Conservation (phyloP, 192 early-diverging fungal genomes). For the Gonapodya prolifera region DNA sequence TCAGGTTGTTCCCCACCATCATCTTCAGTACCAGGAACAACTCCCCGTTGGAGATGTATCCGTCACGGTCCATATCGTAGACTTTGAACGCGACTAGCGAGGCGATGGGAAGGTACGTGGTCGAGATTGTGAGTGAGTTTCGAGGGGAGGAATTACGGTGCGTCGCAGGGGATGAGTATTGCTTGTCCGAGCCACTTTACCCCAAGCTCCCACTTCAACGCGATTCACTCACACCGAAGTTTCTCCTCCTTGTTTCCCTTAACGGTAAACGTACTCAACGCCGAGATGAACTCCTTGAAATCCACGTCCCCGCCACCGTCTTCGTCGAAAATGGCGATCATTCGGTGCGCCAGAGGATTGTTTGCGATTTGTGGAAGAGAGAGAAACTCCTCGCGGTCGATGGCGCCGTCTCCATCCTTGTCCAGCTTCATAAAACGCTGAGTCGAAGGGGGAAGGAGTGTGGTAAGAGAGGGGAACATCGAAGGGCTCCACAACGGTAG, state of each 20-base stretch:
- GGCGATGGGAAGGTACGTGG: not conserved
- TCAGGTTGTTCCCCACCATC: constrained; percentile 98
- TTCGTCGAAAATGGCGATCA: constrained; percentile 94
- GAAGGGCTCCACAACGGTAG: constrained; percentile 87
- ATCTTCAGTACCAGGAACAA: constrained; percentile 96
- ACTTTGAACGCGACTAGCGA: constrained; percentile 88
- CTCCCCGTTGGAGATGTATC: constrained; percentile 97
- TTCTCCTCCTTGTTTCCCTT: constrained; percentile 94
- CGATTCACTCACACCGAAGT: constrained; percentile 73
- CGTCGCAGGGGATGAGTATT: not conserved
- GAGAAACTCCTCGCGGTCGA: constrained; percentile 96
- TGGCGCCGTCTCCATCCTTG: constrained; percentile 89
- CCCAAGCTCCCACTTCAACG: too few relatives aligned
- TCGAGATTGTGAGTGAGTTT: not conserved
- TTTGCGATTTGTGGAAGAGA: constrained; percentile 91
- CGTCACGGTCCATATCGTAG: constrained; percentile 99
- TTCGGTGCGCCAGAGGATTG: constrained; percentile 90
- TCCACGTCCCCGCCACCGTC: constrained; percentile 98
- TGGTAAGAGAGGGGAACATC: not conserved
- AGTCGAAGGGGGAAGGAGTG: not conserved
- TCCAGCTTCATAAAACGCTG: constrained; percentile 45
- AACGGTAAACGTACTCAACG: constrained; percentile 84
- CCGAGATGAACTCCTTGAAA: constrained; percentile 96
- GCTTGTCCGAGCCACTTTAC: not conserved
- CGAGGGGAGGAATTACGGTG: not conserved